A percentile compares a stretch with the other conserved stretches of the same genome.
Conservation (phyloP, 495 filamentous ascomycete species). For the Penicillium pulvis region DNA sequence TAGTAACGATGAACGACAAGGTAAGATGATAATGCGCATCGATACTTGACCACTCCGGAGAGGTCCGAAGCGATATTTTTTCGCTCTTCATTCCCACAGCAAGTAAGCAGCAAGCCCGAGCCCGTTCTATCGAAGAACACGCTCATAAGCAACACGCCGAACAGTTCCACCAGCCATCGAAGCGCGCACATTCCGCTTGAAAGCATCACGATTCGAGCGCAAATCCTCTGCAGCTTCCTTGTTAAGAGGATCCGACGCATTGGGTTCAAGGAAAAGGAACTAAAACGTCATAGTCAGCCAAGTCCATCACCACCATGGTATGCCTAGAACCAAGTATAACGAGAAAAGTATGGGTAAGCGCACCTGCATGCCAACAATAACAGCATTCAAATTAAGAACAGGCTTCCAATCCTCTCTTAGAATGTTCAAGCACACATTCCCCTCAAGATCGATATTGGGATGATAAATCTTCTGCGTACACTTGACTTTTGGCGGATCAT, state of each 20-base stretch:
- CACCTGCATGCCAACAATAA: conserved; percentile 92
- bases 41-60: not conserved
- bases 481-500: conserved; percentile 97
- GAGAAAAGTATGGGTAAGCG: not conserved
- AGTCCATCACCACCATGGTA: not conserved
- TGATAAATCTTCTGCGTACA: conserved; percentile 99
- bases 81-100: not conserved
- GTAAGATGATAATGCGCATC: not conserved
- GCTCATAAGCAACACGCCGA: conserved; percentile 69
- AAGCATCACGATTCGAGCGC: conserved; percentile 75
- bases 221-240: conserved; percentile 97
- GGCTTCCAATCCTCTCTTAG: conserved; percentile 98
- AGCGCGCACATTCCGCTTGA: conserved; percentile 84
- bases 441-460: conserved; percentile 96
- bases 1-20: not conserved
- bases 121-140: conserved; percentile 55
- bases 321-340: not conserved
- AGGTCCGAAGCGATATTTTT: not conserved
- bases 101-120: not conserved
- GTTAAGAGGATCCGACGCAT: conserved; percentile 94
- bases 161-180: conserved; percentile 85
- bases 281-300: conserved; percentile 35
- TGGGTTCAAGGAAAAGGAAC: conserved; percentile 97
- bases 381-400: conserved; percentile 92
- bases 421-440: conserved; percentile 97